Base-by-base conservation (phyloP, 768 basidiomycete genomes). In the Rhodotorula diobovata region DNA sequence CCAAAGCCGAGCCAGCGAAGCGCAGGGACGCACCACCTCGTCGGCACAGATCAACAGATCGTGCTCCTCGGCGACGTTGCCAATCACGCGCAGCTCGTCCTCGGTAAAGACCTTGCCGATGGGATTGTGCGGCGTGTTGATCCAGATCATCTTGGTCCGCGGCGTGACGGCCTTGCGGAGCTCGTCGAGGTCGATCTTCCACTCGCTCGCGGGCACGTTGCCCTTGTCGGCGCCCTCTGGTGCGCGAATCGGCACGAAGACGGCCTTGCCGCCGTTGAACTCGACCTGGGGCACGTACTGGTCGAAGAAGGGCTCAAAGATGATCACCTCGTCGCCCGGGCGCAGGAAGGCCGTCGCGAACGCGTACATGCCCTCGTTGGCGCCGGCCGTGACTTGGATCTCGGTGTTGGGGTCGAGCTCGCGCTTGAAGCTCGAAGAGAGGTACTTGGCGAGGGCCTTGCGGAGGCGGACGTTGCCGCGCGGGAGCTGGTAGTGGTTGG, bases 311-410 rank as follows among this genome's bases (percentile, higher is more conserved):
- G 75, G 95, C 81, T 98, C 96, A 78, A 98, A 94, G 86, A 97
- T 88, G 81, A 99, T 95, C 73, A 98, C 95, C 80, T 99, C 96
- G 78, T 98, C 96, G 8, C 90, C 95, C 48, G 86, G 84, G 71
- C 97, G 89, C 50, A 96, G 81, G 82, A 95, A 97, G 0, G 96
- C 96, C 20, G 88, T 86, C 76, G 70, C 67, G 62, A 93, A 90
- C 61, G 94, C 87, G 80, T 95, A 98, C 84, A 93, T 90, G 35
- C 95, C 95, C 86, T 95, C 91, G 80, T 98, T 98, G 15, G 95
- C 95, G 45, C 96, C 96, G 76, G 94, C 95, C 5, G 94, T 93
- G 56, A 98, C 89, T 30, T 94, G 83, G 54, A 99, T 93, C 80
- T 98, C 93, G 1, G 86, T 84, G 73, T 96, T 91, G 34, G 89